Base-by-base conservation (phyloP, 345 rosid species). In the Nephelium lappaceum region DNA sequence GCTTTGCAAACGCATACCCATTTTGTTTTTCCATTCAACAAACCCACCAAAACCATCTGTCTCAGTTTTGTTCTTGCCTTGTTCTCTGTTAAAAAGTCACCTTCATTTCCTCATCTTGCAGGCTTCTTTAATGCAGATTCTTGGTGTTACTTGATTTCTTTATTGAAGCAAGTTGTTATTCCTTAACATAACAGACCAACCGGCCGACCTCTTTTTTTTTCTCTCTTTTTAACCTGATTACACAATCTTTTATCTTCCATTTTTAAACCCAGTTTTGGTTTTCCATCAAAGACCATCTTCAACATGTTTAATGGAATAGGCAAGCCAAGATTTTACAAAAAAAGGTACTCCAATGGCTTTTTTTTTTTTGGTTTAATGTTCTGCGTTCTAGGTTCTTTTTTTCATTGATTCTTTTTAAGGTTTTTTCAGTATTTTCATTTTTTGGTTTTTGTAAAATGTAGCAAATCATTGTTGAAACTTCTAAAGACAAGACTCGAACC, bases 401-500 rank as follows among this genome's bases (percentile, higher is more conserved):
- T 31, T 5, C n/a, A 47, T 43, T 27, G 60, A 6, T 45, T 83
- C 31, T 66, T 53, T 45, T 45, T 7, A 1, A 7, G 4, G 11
- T 5, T 45, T 47, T 39, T 57, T 39, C n/a, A n/a, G n/a, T 11
- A 9, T 63, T 23, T 36, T 19, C 1, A 38, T 68, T 47, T 11
- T 31, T 27, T 16, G 15, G 72, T 62, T 8, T 38, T 7, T 58
- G 9, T 79, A 69, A 77, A 45, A 57, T 80, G 71, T 72, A 96
- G 99, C 87, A 92, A 94, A 83, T 69, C 89, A 62, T 82, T 83
- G 71, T 62, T 87, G 47, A 93, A 83, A 93, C 77, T 86, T 64
- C 88, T 83, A 3, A 93, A 89, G 82, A 81, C 89, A 47, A 83
- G 98, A 61, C 75, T 97, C 3, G 99, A 92, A 41, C 51, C 85